Evolutionary conservation across 2,329 filamentous ascomycete species (phyloP).

Genomic region (Beauveria varroae): DNA sequence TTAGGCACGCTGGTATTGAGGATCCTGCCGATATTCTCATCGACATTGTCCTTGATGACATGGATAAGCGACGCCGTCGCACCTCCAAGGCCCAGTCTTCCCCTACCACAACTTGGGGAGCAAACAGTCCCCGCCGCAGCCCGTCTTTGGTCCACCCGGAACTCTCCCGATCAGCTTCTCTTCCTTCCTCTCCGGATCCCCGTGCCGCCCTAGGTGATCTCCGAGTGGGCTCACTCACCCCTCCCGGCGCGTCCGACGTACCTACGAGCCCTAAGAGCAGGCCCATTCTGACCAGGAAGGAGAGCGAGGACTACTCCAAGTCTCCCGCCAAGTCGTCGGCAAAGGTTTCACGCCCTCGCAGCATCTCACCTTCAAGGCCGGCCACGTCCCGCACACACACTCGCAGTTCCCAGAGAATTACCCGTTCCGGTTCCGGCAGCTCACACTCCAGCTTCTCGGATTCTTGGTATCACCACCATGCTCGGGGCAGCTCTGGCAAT

Average conservation of each 20-base stretch:
- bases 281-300: slow-evolving; percentile 39
- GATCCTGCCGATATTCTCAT: slow-evolving; percentile 86
- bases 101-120: slow-evolving; percentile 63
- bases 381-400: slow-evolving; percentile 64
- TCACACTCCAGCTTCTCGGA: slow-evolving; percentile 74
- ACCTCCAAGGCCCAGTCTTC: slow-evolving; percentile 82
- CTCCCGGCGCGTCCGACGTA: slow-evolving; percentile 36
- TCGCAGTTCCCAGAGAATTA: slow-evolving; percentile 65
- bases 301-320: slow-evolving; percentile 37
- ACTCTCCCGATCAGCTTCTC: slow-evolving; percentile 58
- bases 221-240: slow-evolving; percentile 51
- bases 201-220: slow-evolving; percentile 41
- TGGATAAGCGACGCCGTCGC: slow-evolving; percentile 81
- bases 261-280: slow-evolving; percentile 34
- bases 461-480: slow-evolving; percentile 49
- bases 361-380: slow-evolving; percentile 74
- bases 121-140: slow-evolving; percentile 53
- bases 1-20: slow-evolving; percentile 82
- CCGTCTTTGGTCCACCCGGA: slow-evolving; percentile 59
- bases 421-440: slow-evolving; percentile 84
- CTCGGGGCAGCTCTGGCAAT: slow-evolving; percentile 69
- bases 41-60: slow-evolving; percentile 91
- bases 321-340: slow-evolving; percentile 35
- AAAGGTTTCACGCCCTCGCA: slow-evolving; percentile 53
- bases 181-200: slow-evolving; percentile 55